Conservation (phyloP, 1,284 basidiomycete species). For the Takashimella tepidaria region DNA sequence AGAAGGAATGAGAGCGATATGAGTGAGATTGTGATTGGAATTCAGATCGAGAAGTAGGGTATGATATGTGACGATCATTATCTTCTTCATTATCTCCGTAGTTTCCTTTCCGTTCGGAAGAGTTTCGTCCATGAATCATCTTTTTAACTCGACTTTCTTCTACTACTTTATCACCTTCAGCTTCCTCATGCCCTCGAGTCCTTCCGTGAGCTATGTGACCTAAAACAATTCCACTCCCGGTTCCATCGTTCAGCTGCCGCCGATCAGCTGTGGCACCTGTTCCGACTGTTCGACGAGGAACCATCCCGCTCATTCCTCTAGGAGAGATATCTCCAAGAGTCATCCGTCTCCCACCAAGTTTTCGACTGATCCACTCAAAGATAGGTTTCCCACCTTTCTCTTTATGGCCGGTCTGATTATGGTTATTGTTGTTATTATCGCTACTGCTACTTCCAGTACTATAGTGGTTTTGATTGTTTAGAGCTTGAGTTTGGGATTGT, state of each 20-base stretch:
- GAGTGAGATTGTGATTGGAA: slow-evolving; percentile 39
- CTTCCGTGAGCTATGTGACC: not conserved
- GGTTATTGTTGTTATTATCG: no score
- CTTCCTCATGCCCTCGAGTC: not conserved
- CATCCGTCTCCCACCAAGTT: slow-evolving; percentile 51
- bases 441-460: no score
- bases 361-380: slow-evolving; percentile 85
- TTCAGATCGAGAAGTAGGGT: slow-evolving; percentile 15
- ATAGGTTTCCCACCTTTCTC: slow-evolving; percentile 59
- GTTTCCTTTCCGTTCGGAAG: no score
- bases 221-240: not conserved
- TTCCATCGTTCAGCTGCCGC: not conserved
- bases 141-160: no score
- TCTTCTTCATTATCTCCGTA: not conserved
- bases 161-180: not conserved
- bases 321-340: not conserved
- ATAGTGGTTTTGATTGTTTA: not conserved
- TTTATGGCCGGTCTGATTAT: not conserved
- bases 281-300: slow-evolving; percentile 13
- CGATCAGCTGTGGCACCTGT: slow-evolving; percentile 9
- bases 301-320: not conserved
- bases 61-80: not conserved
- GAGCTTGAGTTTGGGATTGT: not conserved
- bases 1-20: slow-evolving; percentile 15
- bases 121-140: no score